Evolutionary conservation across 2,329 filamentous ascomycete species (phyloP), one percentile per base, ranked within the genome.

Genomic region (Fusarium foetens): DNA sequence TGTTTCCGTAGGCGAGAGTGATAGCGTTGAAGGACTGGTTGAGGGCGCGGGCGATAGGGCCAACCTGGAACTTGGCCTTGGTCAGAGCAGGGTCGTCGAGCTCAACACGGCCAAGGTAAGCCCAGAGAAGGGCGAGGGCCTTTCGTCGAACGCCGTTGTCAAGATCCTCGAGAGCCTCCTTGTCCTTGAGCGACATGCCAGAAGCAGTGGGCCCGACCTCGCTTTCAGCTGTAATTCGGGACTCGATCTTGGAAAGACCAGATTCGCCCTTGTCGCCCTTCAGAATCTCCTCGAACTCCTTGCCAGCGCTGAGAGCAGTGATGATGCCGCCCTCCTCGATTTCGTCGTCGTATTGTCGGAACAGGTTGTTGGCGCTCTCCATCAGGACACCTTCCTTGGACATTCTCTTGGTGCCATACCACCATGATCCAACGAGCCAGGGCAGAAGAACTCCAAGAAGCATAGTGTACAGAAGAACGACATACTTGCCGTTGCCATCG

Each of bases 351-450:
- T 97, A 99, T 79, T 97, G 94, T 76, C 91, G 92, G 88, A 99
- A 98, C 65, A 99, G 89, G 74, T 94, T 95, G 81, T 97, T 97
- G 75, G 97, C 95, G 82, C 93, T 98, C 80, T 96, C 94, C 80
- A 98, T 92, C 61, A 97, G 87, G 31, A 98, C 93, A 75, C 94
- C 94, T 82, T 99, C 97, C 84, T 95, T 97, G 41, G 96, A 98
- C 82, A 93, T 90, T 77, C 92, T 90, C 82, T 97, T 95, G 38
- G 94, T 97, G 68, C 97, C 96, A 80, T 99, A 99, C 96, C 96
- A 99, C 96, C 96, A 99, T 66, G 93, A 94, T 52, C 96, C 96
- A 62, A 99, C 95, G 52, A 96, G 86, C 81, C 97, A 99, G 6
- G 96, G 96, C 58, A 99, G 86, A 67, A 98, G 85, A 69, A 98